Base-by-base conservation (phyloP, 169 alveolate genomes). In the Cryptosporidium ryanae region DNA sequence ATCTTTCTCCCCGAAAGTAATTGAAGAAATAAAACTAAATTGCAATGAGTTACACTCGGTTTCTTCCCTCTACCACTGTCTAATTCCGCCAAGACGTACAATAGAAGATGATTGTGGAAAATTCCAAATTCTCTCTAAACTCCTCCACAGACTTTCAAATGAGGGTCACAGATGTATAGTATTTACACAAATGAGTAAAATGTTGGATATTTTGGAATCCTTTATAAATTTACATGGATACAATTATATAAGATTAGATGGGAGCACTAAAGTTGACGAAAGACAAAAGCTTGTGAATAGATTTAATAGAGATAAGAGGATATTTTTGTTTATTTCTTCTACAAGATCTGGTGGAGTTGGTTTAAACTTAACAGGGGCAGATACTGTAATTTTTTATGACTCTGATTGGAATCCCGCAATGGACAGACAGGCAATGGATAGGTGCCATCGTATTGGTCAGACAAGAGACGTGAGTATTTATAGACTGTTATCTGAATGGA, bases 391-490 rank as follows among this genome's bases (percentile, higher is more conserved):
- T 65, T 97, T 98, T 91, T 98, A 97, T 92, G 99, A 98, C 82
- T 97, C 99, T 0, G 99, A 97, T 91, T 98, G 99, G 99, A 98
- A 98, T 89, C 99, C 99, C 6, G 99, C 99, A 6, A 97, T 98
- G 98, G 99, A 98, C 91, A 94, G 98, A 71, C 98, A 98, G 90
- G 99, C 99, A 2, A 96, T 97, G 96, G 99, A 98, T 84, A 91
- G 99, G 84, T 97, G 99, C 81, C 99, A 98, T 82, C 84, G 99
- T 65, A 98, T 98, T 29, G 99, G 99, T 0, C 99, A 98, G 92
- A 96, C 99, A 1, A 94, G 98, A 67, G 98, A 97, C 49, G 99
- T 98, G 17, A 97, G 97, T 66, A 98, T 98, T 29, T 98, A 97
- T 90, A 92, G 99, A 66, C 91, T 98, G 55, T 94, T 98, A 63